These are phyloP conservation scores for Naganishia cerealis DNA, from an alignment of 1,284 basidiomycete genomes.

Conservation along the genomic window DNA sequence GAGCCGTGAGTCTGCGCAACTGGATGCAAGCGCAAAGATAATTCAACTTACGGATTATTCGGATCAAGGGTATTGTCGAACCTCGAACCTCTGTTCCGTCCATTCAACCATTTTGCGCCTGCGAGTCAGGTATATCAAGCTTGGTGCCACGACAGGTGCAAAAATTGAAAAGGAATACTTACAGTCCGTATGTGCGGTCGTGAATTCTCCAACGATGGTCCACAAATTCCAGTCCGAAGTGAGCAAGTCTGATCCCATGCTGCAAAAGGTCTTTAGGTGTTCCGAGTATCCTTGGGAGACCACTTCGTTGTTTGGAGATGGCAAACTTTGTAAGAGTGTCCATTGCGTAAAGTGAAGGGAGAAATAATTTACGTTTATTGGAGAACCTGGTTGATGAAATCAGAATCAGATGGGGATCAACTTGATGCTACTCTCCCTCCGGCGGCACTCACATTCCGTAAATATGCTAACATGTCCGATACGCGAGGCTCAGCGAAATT, in stretches of 20 bases:
- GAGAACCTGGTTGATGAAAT: slow-evolving; percentile 21
- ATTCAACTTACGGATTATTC: slow-evolving; percentile 44
- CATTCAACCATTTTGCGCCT: slow-evolving; percentile 60
- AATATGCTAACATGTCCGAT: slow-evolving; percentile 61
- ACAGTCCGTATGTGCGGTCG: slow-evolving; percentile 73
- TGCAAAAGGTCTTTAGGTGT: slow-evolving; percentile 61
- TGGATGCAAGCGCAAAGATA: neutral
- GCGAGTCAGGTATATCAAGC: slow-evolving; percentile 21
- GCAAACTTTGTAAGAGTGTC: slow-evolving; percentile 13
- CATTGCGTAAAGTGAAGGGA: neutral
- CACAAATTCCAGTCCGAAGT: slow-evolving; percentile 61
- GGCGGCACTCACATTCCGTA: slow-evolving; percentile 45
- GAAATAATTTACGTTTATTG: slow-evolving; percentile 9
- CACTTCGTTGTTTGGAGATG: slow-evolving; percentile 35
- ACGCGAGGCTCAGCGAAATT: neutral
- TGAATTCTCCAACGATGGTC: slow-evolving; percentile 83
- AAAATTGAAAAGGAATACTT: slow-evolving; percentile 56
- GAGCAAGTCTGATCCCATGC: slow-evolving; percentile 56
- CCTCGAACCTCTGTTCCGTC: slow-evolving; percentile 66
- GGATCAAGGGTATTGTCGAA: slow-evolving; percentile 66
- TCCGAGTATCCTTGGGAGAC: slow-evolving; percentile 43
- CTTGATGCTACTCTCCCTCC: too few species aligned
- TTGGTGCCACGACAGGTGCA: neutral
- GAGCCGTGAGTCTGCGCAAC: neutral
- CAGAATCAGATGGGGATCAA: neutral